Conservation (phyloP, 176 grass and related monocot genomes). For the Triticum urartu region DNA sequence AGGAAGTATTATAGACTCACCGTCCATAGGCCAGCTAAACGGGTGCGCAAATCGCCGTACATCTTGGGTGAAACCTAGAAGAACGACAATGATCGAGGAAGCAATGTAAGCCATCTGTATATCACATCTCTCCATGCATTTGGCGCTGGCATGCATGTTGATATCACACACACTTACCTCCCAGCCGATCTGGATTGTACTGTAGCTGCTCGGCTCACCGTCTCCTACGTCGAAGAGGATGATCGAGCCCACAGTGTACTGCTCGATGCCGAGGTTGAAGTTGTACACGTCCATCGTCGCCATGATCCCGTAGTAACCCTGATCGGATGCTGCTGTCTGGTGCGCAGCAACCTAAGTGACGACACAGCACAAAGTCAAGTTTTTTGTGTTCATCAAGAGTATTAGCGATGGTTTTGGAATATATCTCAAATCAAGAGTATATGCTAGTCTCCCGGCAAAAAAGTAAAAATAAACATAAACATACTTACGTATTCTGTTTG, state of each 20-base stretch:
- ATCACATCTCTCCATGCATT: neutral
- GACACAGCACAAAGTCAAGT: neutral
- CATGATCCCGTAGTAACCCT: neutral
- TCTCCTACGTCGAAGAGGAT: neutral
- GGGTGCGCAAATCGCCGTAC: too few relatives aligned
- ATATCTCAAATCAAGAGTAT: too few relatives aligned
- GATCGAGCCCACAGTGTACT: neutral
- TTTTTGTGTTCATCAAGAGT: too few relatives aligned
- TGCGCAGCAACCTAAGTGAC: neutral
- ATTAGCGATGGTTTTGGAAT: too few relatives aligned
- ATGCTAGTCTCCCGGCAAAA: too few relatives aligned
- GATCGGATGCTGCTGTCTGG: neutral
- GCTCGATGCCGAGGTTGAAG: neutral
- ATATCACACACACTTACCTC: neutral
- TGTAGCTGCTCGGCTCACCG: neutral
- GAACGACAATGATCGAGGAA: neutral
- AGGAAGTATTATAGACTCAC: too few relatives aligned
- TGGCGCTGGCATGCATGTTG: neutral
- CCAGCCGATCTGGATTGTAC: neutral
- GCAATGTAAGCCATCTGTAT: neutral
- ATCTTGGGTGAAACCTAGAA: too few relatives aligned
- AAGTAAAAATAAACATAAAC: too few relatives aligned
- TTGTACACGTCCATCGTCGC: neutral
- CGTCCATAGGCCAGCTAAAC: too few relatives aligned
- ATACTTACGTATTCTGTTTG: neutral